Evolutionary conservation across 1,284 basidiomycete species (phyloP).

Genomic region (Stereum hirsutum): DNA sequence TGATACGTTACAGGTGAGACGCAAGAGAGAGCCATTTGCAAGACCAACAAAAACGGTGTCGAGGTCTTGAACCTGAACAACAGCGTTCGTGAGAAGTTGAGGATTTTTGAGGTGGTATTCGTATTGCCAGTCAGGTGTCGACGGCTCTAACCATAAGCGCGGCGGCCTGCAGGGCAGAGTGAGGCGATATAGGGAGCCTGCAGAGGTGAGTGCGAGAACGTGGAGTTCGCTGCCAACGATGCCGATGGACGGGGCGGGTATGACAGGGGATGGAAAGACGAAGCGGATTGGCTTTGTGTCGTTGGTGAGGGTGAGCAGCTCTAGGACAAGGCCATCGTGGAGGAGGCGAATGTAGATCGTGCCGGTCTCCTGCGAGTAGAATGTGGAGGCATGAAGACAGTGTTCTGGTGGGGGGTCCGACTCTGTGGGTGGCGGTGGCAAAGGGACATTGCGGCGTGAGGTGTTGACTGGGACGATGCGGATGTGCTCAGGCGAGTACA

Average conservation of each 20-base stretch:
- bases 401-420: constrained; percentile 63
- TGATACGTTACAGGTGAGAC: constrained; percentile 39
- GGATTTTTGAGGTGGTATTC: constrained; percentile 59
- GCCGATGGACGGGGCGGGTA: constrained; percentile 59
- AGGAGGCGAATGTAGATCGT: constrained; percentile 69
- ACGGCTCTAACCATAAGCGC: constrained; percentile 50
- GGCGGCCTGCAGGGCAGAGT: constrained; percentile 52
- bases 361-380: constrained; percentile 52
- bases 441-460: constrained; percentile 40
- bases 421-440: constrained; percentile 30
- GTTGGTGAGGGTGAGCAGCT: constrained; percentile 65
- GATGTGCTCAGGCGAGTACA: constrained; percentile 43
- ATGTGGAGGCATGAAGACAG: constrained; percentile 54
- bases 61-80: constrained; percentile 66
- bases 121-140: constrained; percentile 47
- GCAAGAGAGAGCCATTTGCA: constrained; percentile 62
- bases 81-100: constrained; percentile 31
- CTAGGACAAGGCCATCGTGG: constrained; percentile 66
- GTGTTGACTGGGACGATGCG: constrained; percentile 50
- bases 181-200: constrained; percentile 72
- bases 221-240: constrained; percentile 58
- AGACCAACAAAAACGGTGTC: constrained; percentile 62
- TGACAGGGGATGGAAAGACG: constrained; percentile 66
- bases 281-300: constrained; percentile 62
- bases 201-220: constrained; percentile 58